phyloP scores from a whole-genome alignment of 169 alveolate genomes.

The Toxoplasma gondii region DNA sequence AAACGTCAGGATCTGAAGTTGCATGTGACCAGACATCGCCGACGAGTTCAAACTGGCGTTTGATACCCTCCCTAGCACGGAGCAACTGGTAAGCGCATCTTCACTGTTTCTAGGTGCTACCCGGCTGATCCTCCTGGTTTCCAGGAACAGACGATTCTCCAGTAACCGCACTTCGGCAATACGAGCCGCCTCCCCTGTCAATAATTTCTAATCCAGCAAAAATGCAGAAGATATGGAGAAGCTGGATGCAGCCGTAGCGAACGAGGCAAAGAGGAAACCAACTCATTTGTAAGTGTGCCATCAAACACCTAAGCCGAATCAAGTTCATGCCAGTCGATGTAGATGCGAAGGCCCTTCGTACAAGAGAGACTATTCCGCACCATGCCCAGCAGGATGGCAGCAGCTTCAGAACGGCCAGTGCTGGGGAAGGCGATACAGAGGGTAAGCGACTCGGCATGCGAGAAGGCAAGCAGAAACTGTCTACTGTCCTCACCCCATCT shows the following conservation, averaged over 20 bases:
- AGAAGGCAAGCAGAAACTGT: neutral
- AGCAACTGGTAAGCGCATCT: neutral
- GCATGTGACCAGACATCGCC: constrained; percentile 20
- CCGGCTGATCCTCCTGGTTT: neutral
- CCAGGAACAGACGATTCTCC: constrained; percentile 27
- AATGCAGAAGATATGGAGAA: constrained; percentile 27
- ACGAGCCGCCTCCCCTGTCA: neutral
- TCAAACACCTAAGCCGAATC: too few relatives aligned
- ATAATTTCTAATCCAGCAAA: neutral
- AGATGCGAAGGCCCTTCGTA: constrained; percentile 50
- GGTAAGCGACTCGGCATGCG: neutral
- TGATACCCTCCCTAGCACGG: constrained; percentile 51
- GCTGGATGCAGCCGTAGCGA: neutral
- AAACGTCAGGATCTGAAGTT: neutral
- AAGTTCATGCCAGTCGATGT: neutral
- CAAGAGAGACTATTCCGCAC: constrained; percentile 2
- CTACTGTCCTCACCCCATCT: neutral
- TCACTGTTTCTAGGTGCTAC: neutral
- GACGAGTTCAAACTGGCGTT: constrained; percentile 42
- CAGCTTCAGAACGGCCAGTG: constrained; percentile 16
- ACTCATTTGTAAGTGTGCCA: neutral
- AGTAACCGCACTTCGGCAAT: neutral
- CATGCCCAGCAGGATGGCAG: constrained; percentile 40
- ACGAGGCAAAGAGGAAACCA: constrained; percentile 23
- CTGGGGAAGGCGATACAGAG: constrained; percentile 55